Evolutionary conservation across 2,329 filamentous ascomycete genomes (phyloP).

Genomic region (Shiraia bambusicola): DNA sequence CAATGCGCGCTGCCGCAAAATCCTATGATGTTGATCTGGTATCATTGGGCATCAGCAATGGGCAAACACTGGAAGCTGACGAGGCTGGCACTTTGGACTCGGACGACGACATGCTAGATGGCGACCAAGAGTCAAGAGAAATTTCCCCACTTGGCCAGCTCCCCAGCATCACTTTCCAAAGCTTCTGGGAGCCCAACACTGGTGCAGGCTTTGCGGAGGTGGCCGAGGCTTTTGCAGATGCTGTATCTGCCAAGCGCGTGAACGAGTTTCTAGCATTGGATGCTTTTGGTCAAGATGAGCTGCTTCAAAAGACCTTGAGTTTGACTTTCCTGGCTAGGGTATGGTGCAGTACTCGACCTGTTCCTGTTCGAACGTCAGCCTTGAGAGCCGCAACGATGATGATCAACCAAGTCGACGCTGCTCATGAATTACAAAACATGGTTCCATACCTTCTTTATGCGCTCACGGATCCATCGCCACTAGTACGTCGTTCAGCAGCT

Average conservation of each 20-base stretch:
- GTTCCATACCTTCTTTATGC: constrained; percentile 79
- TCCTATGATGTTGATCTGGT: constrained; percentile 72
- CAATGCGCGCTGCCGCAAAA: constrained; percentile 68
- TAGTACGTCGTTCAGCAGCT: constrained; percentile 74
- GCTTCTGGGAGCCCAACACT: constrained; percentile 27
- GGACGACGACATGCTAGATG: constrained; percentile 52
- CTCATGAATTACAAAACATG: constrained; percentile 72
- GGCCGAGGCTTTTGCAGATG: constrained; percentile 30
- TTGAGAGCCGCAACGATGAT: constrained; percentile 56
- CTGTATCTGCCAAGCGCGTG: constrained; percentile 24
- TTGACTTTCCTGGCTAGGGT: constrained; percentile 74
- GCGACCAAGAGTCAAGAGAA: constrained; percentile 35
- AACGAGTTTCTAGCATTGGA: constrained; percentile 53
- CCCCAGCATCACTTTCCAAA: constrained; percentile 29
- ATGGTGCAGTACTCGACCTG: constrained; percentile 72
- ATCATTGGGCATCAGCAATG: constrained; percentile 50
- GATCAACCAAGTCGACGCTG: constrained; percentile 39
- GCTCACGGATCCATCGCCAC: constrained; percentile 72
- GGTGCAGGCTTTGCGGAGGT: constrained; percentile 33
- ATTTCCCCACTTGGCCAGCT: constrained; percentile 16
- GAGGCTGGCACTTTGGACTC: constrained; percentile 35
- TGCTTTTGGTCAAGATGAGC: constrained; percentile 25
- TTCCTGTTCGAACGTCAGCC: constrained; percentile 67
- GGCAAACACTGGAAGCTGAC: constrained; percentile 16
- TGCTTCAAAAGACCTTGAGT: constrained; percentile 65